Evolutionary conservation across 768 basidiomycete genomes (phyloP).

Genomic region (Mycena rebaudengoi): DNA sequence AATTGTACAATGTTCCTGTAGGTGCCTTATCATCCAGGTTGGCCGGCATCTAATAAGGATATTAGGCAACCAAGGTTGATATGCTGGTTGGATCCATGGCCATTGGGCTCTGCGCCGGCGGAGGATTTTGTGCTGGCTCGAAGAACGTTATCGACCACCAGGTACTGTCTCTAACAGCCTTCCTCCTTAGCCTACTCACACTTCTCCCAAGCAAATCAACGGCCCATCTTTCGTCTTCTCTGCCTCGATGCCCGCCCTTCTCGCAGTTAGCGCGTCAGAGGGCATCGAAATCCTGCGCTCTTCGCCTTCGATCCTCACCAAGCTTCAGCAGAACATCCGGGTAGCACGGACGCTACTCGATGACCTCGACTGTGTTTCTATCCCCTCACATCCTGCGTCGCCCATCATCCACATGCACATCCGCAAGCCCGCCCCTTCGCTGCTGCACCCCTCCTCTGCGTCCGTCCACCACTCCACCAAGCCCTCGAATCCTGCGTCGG

Average conservation of each 20-base stretch:
- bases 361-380: constrained; percentile 78
- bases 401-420: constrained; percentile 89
- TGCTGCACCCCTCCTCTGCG: constrained; percentile 35
- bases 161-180: constrained; percentile 43
- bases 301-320: constrained; percentile 76
- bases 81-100: constrained; percentile 94
- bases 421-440: constrained; percentile 40
- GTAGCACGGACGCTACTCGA: constrained; percentile 84
- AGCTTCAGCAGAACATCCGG: constrained; percentile 83
- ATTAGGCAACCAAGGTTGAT: constrained; percentile 89
- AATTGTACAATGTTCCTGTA: constrained; percentile 93
- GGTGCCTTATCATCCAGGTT: no score
- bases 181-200: background rate
- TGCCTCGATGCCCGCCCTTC: constrained; percentile 90
- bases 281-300: constrained; percentile 82
- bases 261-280: constrained; percentile 88
- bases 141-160: constrained; percentile 87
- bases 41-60: no score
- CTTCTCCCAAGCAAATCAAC: constrained; percentile 80
- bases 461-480: constrained; percentile 41
- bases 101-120: constrained; percentile 81
- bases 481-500: constrained; percentile 58
- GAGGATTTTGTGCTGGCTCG: constrained; percentile 96
- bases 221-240: constrained; percentile 96
- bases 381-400: constrained; percentile 87